Percentiles rank a stretch among this genome's conserved stretches.
Evolutionary conservation across 2,329 filamentous ascomycete genomes (phyloP).

Genomic region (Peltaster fructicola): DNA sequence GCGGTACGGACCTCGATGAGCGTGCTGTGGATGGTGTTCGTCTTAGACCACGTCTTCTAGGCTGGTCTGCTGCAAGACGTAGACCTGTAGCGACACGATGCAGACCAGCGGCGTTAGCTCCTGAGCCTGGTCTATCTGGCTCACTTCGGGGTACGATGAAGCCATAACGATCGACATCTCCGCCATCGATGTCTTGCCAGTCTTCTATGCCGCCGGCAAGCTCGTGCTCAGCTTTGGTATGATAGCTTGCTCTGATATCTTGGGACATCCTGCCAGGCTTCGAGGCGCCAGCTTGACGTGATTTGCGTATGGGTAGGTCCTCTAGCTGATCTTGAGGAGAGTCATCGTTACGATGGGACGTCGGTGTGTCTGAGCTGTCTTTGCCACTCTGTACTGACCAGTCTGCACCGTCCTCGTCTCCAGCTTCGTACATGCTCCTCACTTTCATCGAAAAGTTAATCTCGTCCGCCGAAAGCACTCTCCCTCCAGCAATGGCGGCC

Average conservation of each 20-base stretch:
- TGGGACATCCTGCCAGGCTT: conserved; percentile 1
- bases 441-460: conserved; percentile 45
- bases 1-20: conserved; percentile 21
- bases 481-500: conserved; percentile 18
- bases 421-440: conserved; percentile 45
- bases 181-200: conserved; percentile 42
- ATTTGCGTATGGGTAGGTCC: conserved; percentile 1
- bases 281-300: background rate
- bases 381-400: conserved; percentile 15
- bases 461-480: conserved; percentile 45
- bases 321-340: no score
- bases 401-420: conserved; percentile 36
- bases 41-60: conserved; percentile 33
- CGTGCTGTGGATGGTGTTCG: conserved; percentile 32
- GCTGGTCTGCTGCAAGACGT: conserved; percentile 37
- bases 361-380: conserved; percentile 1
- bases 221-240: conserved; percentile 34
- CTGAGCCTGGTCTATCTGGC: conserved; percentile 12
- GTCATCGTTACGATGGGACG: no score
- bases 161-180: conserved; percentile 46
- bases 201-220: conserved; percentile 46
- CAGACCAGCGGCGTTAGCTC: conserved; percentile 18
- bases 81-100: conserved; percentile 44
- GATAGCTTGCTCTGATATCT: conserved; percentile 7
- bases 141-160: conserved; percentile 38